Conservation (phyloP, 2,329 filamentous ascomycete genomes). For the Juglanconis juglandina region DNA sequence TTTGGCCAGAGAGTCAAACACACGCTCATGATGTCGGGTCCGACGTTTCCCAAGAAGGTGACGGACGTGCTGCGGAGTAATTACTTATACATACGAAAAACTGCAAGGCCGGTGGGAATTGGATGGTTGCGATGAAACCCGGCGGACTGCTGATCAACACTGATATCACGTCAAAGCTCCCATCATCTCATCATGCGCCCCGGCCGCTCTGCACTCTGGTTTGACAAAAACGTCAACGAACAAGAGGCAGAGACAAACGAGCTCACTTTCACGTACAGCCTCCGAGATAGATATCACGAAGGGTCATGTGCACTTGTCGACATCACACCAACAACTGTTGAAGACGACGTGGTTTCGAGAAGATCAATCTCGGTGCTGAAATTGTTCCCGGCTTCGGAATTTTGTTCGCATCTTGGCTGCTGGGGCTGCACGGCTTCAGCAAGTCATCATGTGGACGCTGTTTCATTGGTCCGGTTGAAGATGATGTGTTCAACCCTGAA, state of each 20-base stretch:
- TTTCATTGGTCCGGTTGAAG: slow-evolving; percentile 13
- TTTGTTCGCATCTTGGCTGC: slow-evolving; percentile 10
- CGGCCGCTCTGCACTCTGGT: neutral
- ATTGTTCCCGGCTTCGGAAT: neutral
- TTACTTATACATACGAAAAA: neutral
- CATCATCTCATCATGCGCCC: slow-evolving; percentile 1
- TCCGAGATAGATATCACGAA: too few species aligned
- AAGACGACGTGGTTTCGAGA: neutral
- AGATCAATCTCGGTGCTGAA: neutral
- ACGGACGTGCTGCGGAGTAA: neutral
- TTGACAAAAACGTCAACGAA: too few species aligned
- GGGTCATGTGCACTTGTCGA: too few species aligned
- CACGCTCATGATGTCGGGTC: neutral
- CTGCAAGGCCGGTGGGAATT: neutral
- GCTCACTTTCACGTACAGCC: too few species aligned
- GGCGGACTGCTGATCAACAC: neutral
- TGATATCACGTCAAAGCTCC: slow-evolving; percentile 9
- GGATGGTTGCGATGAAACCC: neutral
- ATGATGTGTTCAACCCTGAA: neutral
- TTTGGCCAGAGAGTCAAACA: neutral
- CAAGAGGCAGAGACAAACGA: too few species aligned
- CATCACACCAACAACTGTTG: neutral
- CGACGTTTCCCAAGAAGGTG: neutral
- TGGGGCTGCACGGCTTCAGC: slow-evolving; percentile 3
- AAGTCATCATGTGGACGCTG: slow-evolving; percentile 6